Evolutionary conservation across 208 protist genomes (phyloP).

Genomic region (Entamoeba invadens): DNA sequence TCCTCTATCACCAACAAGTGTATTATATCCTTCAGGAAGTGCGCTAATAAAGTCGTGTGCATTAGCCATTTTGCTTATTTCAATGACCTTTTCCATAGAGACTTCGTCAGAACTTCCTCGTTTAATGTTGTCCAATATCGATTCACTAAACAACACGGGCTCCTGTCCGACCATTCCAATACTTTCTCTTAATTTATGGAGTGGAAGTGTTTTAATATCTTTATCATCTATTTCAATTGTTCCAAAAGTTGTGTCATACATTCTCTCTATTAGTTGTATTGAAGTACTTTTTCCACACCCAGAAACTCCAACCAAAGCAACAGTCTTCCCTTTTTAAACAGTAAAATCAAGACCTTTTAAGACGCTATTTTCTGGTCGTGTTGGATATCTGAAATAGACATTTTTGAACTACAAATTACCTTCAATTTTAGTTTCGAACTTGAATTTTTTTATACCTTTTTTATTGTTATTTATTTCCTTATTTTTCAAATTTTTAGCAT

Average conservation of each 20-base stretch:
- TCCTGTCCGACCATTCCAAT: constrained; percentile 75
- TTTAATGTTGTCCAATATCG: constrained; percentile 44
- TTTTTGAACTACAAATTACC: background rate
- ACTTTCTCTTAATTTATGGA: constrained; percentile 16
- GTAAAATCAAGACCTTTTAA: constrained; percentile 25
- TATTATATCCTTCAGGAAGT: background rate
- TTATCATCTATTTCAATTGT: constrained; percentile 30
- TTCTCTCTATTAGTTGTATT: constrained; percentile 26
- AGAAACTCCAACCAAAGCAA: constrained; percentile 43
- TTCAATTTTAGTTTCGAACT: too few relatives aligned
- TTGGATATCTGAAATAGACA: background rate
- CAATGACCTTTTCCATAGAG: constrained; percentile 6
- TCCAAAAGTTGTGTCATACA: constrained; percentile 20
- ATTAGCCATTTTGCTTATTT: background rate
- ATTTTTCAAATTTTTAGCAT: background rate
- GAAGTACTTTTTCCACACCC: constrained; percentile 40
- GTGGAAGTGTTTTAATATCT: constrained; percentile 16
- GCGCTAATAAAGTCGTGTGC: background rate
- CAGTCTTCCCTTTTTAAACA: constrained; percentile 24
- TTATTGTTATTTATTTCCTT: too few relatives aligned
- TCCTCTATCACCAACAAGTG: background rate
- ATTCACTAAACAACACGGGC: constrained; percentile 74
- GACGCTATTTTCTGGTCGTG: background rate
- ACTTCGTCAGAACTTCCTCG: constrained; percentile 26
- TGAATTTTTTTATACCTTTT: too few relatives aligned